phyloP scores from a whole-genome alignment of 179 eudicot genomes.

The Nepenthes alata region DNA sequence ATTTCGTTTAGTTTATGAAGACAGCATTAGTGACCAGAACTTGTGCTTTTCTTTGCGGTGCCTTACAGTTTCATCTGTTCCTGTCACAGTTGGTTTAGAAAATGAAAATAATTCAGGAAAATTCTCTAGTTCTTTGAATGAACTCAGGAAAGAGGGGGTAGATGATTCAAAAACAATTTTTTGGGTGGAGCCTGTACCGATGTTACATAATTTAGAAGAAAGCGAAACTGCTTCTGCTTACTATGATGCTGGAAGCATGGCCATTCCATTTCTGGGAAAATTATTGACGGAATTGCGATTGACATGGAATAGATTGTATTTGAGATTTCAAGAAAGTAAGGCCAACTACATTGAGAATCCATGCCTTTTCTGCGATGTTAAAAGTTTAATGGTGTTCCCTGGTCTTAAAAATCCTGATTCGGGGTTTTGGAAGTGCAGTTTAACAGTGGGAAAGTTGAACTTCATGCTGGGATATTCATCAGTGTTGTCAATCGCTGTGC shows the following conservation, averaged over 20 bases:
- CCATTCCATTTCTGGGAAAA: constrained; percentile 25
- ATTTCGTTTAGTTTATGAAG: constrained; percentile 26
- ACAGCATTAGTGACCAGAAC: constrained; percentile 35
- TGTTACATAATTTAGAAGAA: constrained; percentile 18
- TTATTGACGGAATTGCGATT: constrained; percentile 35
- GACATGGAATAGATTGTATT: constrained; percentile 35
- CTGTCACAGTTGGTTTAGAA: constrained; percentile 17
- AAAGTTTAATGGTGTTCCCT: constrained; percentile 29
- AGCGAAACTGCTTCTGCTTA: constrained; percentile 9
- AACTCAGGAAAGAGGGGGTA: constrained; percentile 20
- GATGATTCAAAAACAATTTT: constrained; percentile 23
- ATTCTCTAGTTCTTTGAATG: constrained; percentile 10
- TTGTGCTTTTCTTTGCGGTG: constrained; percentile 40
- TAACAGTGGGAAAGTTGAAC: constrained; percentile 59
- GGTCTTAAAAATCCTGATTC: constrained; percentile 19
- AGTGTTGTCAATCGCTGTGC: constrained; percentile 27
- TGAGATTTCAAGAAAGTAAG: constrained; percentile 27
- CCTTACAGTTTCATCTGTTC: constrained; percentile 35
- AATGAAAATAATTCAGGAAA: constrained; percentile 9
- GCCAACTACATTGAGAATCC: constrained; percentile 30
- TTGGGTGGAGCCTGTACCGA: constrained; percentile 52
- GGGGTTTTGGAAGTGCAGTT: constrained; percentile 41
- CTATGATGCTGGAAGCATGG: constrained; percentile 18
- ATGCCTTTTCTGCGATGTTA: constrained; percentile 49
- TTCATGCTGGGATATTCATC: constrained; percentile 37